Conservation (phyloP, 805 yeast genomes). For the Metschnikowia matae region DNA sequence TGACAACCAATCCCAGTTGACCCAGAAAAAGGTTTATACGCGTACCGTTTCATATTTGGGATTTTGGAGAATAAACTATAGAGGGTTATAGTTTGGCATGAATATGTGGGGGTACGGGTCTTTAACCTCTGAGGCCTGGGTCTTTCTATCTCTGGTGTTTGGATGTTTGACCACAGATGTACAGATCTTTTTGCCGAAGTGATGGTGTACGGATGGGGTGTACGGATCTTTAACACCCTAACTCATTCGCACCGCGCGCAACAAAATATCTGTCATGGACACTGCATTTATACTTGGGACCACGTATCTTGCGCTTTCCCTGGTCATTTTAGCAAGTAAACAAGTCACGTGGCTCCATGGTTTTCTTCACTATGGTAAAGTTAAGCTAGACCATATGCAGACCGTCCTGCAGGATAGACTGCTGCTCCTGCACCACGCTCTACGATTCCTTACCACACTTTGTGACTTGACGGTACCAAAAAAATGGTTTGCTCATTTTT, state of each 20-base stretch:
- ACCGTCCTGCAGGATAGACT: not conserved
- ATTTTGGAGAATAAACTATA: no score
- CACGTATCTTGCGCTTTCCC: slow-evolving; percentile 3
- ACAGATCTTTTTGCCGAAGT: no score
- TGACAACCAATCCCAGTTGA: no score
- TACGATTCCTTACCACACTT: not conserved
- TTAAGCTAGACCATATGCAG: slow-evolving; percentile 3
- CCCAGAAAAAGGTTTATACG: no score
- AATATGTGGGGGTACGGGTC: no score
- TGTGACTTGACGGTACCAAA: slow-evolving; percentile 53
- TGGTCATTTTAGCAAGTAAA: slow-evolving; percentile 5
- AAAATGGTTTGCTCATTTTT: slow-evolving; percentile 60
- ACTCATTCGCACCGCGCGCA: not conserved
- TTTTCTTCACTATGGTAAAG: slow-evolving; percentile 15
- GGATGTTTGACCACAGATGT: no score
- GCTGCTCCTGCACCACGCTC: not conserved
- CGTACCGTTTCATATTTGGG: no score
- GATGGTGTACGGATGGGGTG: no score
- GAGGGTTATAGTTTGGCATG: no score
- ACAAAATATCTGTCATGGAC: not conserved
- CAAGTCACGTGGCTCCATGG: slow-evolving; percentile 7
- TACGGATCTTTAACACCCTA: not conserved
- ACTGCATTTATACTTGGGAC: not conserved
- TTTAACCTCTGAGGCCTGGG: no score
- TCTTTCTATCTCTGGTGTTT: no score